These are phyloP conservation scores for Xerocomellus intermedius DNA, from an alignment of 768 basidiomycete genomes.

Conservation along the genomic window DNA sequence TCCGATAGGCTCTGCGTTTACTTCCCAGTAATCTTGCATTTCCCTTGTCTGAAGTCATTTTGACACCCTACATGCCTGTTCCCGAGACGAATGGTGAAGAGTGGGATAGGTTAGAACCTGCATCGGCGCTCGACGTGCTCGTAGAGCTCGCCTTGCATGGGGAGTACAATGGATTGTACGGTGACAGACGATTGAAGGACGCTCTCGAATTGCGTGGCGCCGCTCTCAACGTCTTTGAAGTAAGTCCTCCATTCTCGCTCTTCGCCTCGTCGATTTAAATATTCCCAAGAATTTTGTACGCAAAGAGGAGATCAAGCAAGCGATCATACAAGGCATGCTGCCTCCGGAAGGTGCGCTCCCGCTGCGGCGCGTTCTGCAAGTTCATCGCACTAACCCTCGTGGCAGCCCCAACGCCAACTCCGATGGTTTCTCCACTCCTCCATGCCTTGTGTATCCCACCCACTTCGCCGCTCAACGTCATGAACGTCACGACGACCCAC, in stretches of 20 bases:
- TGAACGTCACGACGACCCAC: constrained; percentile 62
- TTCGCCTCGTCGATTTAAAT: not conserved
- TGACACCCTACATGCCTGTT: constrained; percentile 74
- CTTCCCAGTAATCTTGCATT: constrained; percentile 56
- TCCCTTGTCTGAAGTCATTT: constrained; percentile 62
- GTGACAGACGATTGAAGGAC: constrained; percentile 58
- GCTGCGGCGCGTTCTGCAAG: not conserved
- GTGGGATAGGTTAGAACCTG: constrained; percentile 82
- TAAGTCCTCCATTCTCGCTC: constrained; percentile 32
- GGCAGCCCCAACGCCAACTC: constrained; percentile 33
- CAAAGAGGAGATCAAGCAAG: constrained; percentile 66
- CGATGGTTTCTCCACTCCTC: constrained; percentile 63
- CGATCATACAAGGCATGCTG: constrained; percentile 71
- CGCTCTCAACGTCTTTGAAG: constrained; percentile 83
- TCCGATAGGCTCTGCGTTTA: constrained; percentile 51
- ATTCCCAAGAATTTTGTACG: constrained; percentile 65
- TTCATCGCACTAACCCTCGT: not conserved
- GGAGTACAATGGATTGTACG: constrained; percentile 73
- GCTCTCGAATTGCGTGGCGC: constrained; percentile 73
- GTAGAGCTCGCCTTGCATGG: constrained; percentile 84
- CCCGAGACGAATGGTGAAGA: constrained; percentile 88
- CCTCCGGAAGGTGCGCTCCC: constrained; percentile 47
- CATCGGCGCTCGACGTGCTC: constrained; percentile 79
- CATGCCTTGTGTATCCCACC: constrained; percentile 66
- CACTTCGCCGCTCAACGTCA: constrained; percentile 55